Conservation (phyloP, 768 basidiomycete genomes). For the Suillus bovinus region DNA sequence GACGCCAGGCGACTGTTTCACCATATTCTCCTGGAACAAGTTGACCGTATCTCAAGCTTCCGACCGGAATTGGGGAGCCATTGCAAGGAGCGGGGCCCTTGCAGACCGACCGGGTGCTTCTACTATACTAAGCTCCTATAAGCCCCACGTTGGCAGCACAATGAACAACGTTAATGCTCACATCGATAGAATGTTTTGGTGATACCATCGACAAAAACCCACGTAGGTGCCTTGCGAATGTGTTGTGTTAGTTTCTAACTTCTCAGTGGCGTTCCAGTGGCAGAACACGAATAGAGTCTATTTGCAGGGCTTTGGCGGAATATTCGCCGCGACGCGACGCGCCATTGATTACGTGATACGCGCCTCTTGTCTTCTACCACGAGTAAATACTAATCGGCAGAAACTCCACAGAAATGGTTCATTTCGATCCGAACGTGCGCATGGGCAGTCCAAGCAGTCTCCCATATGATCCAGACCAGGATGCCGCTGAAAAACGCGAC, state of each 20-base stretch:
- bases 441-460: slow-evolving; percentile 31
- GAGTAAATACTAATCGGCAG: neutral
- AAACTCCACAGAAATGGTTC: slow-evolving; percentile 19
- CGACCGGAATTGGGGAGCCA: slow-evolving; percentile 51
- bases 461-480: slow-evolving; percentile 82
- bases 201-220: slow-evolving; percentile 7
- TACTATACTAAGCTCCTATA: slow-evolving; percentile 58
- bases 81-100: slow-evolving; percentile 63
- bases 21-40: slow-evolving; percentile 46
- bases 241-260: neutral
- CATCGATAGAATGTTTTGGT: slow-evolving; percentile 33
- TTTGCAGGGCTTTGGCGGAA: slow-evolving; percentile 24
- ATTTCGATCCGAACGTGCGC: slow-evolving; percentile 11
- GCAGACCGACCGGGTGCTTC: slow-evolving; percentile 67
- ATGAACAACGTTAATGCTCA: slow-evolving; percentile 15
- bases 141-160: neutral
- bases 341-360: slow-evolving; percentile 18
- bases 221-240: neutral
- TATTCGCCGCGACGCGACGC: slow-evolving; percentile 30
- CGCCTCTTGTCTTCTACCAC: slow-evolving; percentile 9
- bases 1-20: slow-evolving; percentile 72
- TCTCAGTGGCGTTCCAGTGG: neutral
- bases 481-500: slow-evolving; percentile 75
- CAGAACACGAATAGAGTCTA: neutral
- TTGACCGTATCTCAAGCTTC: slow-evolving; percentile 66